These are phyloP conservation scores for Didymella pinodella DNA, from an alignment of 2,329 filamentous ascomycete species.

Conservation along the genomic window DNA sequence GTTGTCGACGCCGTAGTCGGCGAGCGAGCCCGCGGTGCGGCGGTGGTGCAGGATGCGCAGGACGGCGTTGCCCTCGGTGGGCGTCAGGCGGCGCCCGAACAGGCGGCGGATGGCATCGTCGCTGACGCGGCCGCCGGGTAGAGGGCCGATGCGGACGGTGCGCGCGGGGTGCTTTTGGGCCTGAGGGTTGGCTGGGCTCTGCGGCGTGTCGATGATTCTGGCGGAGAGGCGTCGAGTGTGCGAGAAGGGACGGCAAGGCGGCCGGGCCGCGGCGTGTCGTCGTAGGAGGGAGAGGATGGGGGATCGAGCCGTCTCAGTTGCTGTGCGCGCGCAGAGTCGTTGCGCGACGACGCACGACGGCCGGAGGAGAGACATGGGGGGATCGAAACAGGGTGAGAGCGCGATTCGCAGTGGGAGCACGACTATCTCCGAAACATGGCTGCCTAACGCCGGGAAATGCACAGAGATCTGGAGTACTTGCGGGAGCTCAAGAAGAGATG, in stretches of 20 bases:
- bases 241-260: conserved; percentile 38
- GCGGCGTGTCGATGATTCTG: conserved; percentile 36
- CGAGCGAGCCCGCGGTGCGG: conserved; percentile 50
- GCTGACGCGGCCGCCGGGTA: conserved; percentile 41
- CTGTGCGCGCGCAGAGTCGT: conserved; percentile 36
- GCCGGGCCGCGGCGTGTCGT: conserved; percentile 16
- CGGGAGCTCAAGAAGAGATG: background rate
- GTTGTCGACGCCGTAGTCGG: conserved; percentile 51
- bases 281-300: conserved; percentile 34
- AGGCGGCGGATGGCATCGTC: conserved; percentile 37
- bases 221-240: conserved; percentile 35
- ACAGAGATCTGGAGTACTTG: conserved; percentile 12
- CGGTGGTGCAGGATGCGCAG: conserved; percentile 52
- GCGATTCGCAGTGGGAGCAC: background rate
- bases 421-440: conserved; percentile 4
- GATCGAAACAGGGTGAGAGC: background rate
- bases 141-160: conserved; percentile 43
- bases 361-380: conserved; percentile 43
- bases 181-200: conserved; percentile 29
- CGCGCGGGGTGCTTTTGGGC: conserved; percentile 35
- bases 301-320: conserved; percentile 22
- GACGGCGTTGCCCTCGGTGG: conserved; percentile 46
- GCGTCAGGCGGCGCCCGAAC: conserved; percentile 43
- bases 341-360: conserved; percentile 40
- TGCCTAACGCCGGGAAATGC: conserved; percentile 7